These are phyloP conservation scores for Diaporthe vexans DNA, from an alignment of 2,329 filamentous ascomycete species.

Conservation along the genomic window DNA sequence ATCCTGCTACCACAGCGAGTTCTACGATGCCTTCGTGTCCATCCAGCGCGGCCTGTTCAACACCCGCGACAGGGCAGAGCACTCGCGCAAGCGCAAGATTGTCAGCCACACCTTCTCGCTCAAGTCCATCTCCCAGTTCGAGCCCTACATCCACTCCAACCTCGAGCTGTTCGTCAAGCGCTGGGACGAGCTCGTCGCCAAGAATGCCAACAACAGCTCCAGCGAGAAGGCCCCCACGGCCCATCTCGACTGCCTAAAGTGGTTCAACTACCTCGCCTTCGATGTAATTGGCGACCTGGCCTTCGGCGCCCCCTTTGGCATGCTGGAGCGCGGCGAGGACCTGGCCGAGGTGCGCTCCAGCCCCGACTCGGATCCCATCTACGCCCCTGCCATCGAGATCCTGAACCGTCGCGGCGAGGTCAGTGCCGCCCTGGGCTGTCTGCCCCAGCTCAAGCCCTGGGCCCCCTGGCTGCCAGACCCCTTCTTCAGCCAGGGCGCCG, in stretches of 20 bases:
- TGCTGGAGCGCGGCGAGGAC: slow-evolving; percentile 83
- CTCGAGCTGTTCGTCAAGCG: slow-evolving; percentile 79
- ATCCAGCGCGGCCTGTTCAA: slow-evolving; percentile 91
- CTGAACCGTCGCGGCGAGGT: slow-evolving; percentile 91
- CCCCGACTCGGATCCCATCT: slow-evolving; percentile 73
- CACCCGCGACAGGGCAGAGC: slow-evolving; percentile 84
- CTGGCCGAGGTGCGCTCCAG: slow-evolving; percentile 79
- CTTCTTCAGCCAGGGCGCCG: slow-evolving; percentile 82
- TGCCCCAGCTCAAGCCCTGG: slow-evolving; percentile 82
- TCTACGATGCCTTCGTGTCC: slow-evolving; percentile 93
- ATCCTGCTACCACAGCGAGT: slow-evolving; percentile 68
- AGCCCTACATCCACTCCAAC: slow-evolving; percentile 89
- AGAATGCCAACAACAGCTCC: slow-evolving; percentile 57
- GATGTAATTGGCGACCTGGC: slow-evolving; percentile 71
- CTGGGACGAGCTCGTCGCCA: slow-evolving; percentile 74
- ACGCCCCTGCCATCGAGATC: slow-evolving; percentile 86
- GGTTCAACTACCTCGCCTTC: slow-evolving; percentile 80
- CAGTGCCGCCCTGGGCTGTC: slow-evolving; percentile 81
- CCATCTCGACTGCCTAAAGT: slow-evolving; percentile 79
- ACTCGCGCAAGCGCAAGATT: slow-evolving; percentile 90
- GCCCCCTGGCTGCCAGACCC: slow-evolving; percentile 85
- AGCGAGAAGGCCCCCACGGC: slow-evolving; percentile 64
- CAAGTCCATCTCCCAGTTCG: slow-evolving; percentile 86
- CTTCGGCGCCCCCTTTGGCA: slow-evolving; percentile 85
- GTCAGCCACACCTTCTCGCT: slow-evolving; percentile 88